Percentiles rank a stretch among this genome's conserved stretches.
phyloP scores from a whole-genome alignment of 805 yeast genomes.

The Tetrapisispora nanseiensis region DNA sequence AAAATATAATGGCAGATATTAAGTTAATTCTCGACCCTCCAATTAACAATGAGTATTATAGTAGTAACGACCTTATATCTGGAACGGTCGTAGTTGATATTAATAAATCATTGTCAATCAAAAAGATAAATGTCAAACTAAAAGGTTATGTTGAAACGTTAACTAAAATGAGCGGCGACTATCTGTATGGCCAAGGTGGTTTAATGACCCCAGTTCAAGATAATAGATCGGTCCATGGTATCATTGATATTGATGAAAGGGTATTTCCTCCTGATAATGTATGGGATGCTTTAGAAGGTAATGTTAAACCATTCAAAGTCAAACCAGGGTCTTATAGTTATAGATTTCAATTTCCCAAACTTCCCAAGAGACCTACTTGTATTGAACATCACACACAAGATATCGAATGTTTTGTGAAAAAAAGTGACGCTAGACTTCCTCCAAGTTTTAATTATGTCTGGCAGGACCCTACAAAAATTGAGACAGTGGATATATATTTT shows the following conservation, averaged over 20 bases:
- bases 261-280: slow-evolving; percentile 29
- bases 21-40: slow-evolving; percentile 18
- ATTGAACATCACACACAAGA: slow-evolving; percentile 17
- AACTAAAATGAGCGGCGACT: slow-evolving; percentile 17
- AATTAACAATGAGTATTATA: slow-evolving; percentile 23
- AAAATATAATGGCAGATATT: slow-evolving; percentile 15
- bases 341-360: slow-evolving; percentile 18
- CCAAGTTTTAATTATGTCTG: slow-evolving; percentile 26
- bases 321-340: slow-evolving; percentile 23
- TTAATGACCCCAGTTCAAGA: slow-evolving; percentile 22
- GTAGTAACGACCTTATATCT: slow-evolving; percentile 20
- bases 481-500: slow-evolving; percentile 18
- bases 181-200: slow-evolving; percentile 15
- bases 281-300: slow-evolving; percentile 23
- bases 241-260: slow-evolving; percentile 14
- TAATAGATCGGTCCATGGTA: slow-evolving; percentile 19
- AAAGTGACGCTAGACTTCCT: slow-evolving; percentile 17
- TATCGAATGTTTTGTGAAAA: slow-evolving; percentile 15
- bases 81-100: slow-evolving; percentile 20
- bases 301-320: slow-evolving; percentile 23
- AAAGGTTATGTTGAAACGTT: slow-evolving; percentile 24
- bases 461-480: slow-evolving; percentile 17
- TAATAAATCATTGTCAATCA: slow-evolving; percentile 21
- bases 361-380: slow-evolving; percentile 22
- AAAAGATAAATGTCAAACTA: slow-evolving; percentile 45